Conservation (phyloP, 2,329 filamentous ascomycete species). For the Hymenoscyphus linearis region DNA sequence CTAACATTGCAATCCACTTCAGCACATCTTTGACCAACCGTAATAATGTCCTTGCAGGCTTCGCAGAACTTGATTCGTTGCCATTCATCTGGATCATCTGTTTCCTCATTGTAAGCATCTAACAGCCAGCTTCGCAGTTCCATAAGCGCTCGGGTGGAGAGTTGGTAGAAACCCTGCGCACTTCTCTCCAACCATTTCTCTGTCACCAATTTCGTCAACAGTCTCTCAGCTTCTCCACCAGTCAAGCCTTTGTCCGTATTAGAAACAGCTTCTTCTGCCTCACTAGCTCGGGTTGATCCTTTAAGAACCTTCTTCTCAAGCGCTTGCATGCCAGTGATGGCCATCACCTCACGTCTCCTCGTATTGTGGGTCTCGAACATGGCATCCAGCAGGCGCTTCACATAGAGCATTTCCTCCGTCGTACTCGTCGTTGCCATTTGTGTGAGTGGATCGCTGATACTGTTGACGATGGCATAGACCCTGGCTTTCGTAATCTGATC, state of each 20-base stretch:
- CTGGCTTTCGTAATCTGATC: slow-evolving; percentile 63
- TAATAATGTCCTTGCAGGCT: slow-evolving; percentile 86
- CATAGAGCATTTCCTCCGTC: slow-evolving; percentile 81
- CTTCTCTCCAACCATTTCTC: slow-evolving; percentile 85
- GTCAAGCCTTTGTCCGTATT: slow-evolving; percentile 55
- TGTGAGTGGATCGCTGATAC: slow-evolving; percentile 74
- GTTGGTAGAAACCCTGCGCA: slow-evolving; percentile 62
- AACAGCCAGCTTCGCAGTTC: slow-evolving; percentile 80
- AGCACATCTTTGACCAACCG: slow-evolving; percentile 71
- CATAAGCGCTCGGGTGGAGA: slow-evolving; percentile 74
- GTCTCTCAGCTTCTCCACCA: slow-evolving; percentile 69
- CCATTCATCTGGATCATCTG: slow-evolving; percentile 52
- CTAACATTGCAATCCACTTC: slow-evolving; percentile 62
- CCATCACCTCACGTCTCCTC: slow-evolving; percentile 73
- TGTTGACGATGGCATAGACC: slow-evolving; percentile 85
- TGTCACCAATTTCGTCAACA: slow-evolving; percentile 64
- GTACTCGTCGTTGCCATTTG: slow-evolving; percentile 79
- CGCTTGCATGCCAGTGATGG: slow-evolving; percentile 73
- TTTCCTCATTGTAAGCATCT: slow-evolving; percentile 82
- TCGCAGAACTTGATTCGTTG: slow-evolving; percentile 81
- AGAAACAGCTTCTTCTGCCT: slow-evolving; percentile 30
- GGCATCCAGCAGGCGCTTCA: slow-evolving; percentile 79
- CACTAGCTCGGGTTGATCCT: slow-evolving; percentile 34
- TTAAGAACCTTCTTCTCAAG: slow-evolving; percentile 62
- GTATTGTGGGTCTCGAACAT: slow-evolving; percentile 93